Evolutionary conservation across 2,329 filamentous ascomycete genomes (phyloP), one percentile per base, ranked within the genome.

Genomic region (Leptosphaerulina australis): DNA sequence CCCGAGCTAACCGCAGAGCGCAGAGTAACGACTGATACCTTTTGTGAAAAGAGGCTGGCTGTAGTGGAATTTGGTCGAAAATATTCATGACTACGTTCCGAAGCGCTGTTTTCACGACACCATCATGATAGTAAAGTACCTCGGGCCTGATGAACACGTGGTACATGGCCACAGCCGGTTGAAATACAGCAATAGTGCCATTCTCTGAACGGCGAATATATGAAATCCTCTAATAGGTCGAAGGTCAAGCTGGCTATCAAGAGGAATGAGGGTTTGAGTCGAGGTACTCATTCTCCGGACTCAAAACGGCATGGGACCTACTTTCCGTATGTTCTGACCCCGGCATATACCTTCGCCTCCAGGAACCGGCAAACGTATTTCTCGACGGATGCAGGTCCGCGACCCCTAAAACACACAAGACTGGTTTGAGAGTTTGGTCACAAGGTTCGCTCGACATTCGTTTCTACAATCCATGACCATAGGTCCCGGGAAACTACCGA

Each of bases 351-450:
- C 17, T 35, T 51, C 35, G 36, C 31, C 48, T 35, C 29, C 41
- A 45, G 29, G 14, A 39, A 44, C 35, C 47, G 40, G 34, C 17
- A 44, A 22, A 30, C 31, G 7, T 28, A 5, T 12, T 44, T 20
- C 21, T 39, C 38, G 15, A 39, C 34, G 50, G 50, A 38, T 53
- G 33, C 38, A 53, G 44, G 50, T 44, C 50, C 50, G 44, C 22
- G 9, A 25, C 31, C 12, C 44, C 39, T 31, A 20, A 17, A 31
- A 17, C 38, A 31, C 12, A 35, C 36, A 10, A 21, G 15, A 17
- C 36, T 34, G 44, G 38, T 29, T 30, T n/a, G 22, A 10, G 15
- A 20, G 7, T 12, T 29, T 10, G 34, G 22, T 38, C 38, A 48
- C 29, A 40, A 44, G 50, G 34, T 44, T 31, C 11, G 28, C 29